Evolutionary conservation across 2,329 filamentous ascomycete species (phyloP).

Genomic region (Tolypocladium pustulatum): DNA sequence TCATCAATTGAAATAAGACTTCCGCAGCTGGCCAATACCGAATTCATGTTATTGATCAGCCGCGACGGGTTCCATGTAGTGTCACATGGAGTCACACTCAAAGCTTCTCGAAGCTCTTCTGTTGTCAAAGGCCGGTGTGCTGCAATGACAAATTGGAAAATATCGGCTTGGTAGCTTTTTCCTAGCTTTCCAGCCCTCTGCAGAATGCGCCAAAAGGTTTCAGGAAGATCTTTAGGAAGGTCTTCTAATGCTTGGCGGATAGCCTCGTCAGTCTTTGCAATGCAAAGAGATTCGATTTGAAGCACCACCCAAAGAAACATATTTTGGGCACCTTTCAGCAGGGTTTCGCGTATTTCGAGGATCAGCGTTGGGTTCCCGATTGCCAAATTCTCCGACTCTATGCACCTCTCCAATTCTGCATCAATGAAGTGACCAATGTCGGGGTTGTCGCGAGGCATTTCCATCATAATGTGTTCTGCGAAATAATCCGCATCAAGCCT

Average conservation of each 20-base stretch:
- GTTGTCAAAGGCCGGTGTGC: conserved; percentile 18
- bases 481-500: background rate
- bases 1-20: conserved; percentile 23
- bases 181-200: conserved; percentile 4
- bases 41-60: conserved; percentile 13
- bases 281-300: conserved; percentile 22
- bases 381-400: background rate
- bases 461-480: background rate
- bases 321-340: conserved; percentile 17
- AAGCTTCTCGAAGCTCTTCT: conserved; percentile 25
- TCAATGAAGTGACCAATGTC: background rate
- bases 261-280: conserved; percentile 21
- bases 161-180: conserved; percentile 11
- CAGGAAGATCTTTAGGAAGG: conserved; percentile 18
- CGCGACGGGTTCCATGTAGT: conserved; percentile 9
- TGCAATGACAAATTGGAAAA: conserved; percentile 17
- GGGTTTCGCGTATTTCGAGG: conserved; percentile 5
- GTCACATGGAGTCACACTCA: conserved; percentile 23
- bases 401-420: background rate
- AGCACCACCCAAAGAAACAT: conserved; percentile 28
- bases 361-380: background rate
- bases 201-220: conserved; percentile 21
- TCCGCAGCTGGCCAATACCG: conserved; percentile 18
- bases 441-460: background rate
- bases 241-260: conserved; percentile 21